Evolutionary conservation across 805 yeast species (phyloP), one percentile per base, ranked within the genome.

Genomic region (Candida patagonica): DNA sequence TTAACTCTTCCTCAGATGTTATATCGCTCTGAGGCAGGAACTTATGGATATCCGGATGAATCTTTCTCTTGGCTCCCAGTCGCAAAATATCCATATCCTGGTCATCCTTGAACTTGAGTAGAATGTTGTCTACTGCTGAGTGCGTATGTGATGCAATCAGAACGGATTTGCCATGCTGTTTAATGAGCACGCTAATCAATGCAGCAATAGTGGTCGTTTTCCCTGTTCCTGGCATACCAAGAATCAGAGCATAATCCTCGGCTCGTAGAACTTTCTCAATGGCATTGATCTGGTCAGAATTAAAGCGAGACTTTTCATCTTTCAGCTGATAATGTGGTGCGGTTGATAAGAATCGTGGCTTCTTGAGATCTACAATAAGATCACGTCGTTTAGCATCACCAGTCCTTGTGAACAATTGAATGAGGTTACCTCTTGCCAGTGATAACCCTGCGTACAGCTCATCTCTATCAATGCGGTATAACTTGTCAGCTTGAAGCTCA

Each of bases 181-280:
- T 60, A 2, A 78, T 80, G 22, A 92, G 56, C 30, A 72, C 63
- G 42, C 71, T 68, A 31, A 88, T 79, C 13, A 92, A 52, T 34
- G 79, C 77, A 0, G 94, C 81, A 40, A 92, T 87, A 0, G 88
- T 82, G 0, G 97, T 86, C 1, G 96, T 86, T 54, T 86, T 86
- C 7, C 96, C 98, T 0, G 97, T 92, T 3, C 98, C 98, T 0
- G 98, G 98, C 98, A 92, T 92, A 0, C 98, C 98, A 44, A 89
- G 62, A 15, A 92, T 73, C 50, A 92, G 65, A 3, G 88, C 68
- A 54, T 84, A 92, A 55, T 88, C 95, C 39, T 76, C 56, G 0
- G 92, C 71, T 12, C 68, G 58, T 35, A 86, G 55, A 0, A 78
- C 84, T 43, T 68, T 73, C 12, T 75, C 70, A 27, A 92, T 67